Conservation (phyloP, 441 rosid species). For the Brassica hybrid region DNA sequence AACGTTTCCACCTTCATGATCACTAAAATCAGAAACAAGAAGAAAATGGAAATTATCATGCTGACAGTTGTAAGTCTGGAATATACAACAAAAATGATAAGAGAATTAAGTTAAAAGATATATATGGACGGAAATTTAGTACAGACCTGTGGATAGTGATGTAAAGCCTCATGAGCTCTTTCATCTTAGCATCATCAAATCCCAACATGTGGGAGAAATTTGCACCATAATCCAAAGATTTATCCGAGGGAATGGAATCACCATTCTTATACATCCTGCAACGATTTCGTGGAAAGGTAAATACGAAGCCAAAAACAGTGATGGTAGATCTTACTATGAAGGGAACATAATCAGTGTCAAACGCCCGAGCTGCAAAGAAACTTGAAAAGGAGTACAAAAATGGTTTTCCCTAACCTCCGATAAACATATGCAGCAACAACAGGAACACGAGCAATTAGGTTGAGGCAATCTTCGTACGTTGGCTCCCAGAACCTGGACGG, state of each 20-base stretch:
- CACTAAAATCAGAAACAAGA: conserved; percentile 58
- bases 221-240: conserved; percentile 92
- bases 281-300: conserved; percentile 16
- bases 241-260: conserved; percentile 64
- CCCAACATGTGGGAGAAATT: conserved; percentile 95
- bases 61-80: conserved; percentile 14
- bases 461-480: conserved; percentile 88
- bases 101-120: not conserved
- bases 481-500: conserved; percentile 92
- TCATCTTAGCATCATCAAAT: conserved; percentile 84
- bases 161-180: conserved; percentile 98
- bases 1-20: conserved; percentile 99
- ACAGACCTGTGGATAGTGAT: conserved; percentile 91
- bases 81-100: conserved; percentile 21
- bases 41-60: conserved; percentile 20
- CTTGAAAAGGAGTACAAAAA: conserved; percentile 1
- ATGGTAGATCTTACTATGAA: conserved; percentile 9
- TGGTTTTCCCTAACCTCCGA: conserved; percentile 63
- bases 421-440: conserved; percentile 88
- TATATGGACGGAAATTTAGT: conserved; percentile 15
- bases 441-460: conserved; percentile 89
- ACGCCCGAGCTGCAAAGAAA: conserved; percentile 21
- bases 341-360: conserved; percentile 6
- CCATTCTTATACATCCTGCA: conserved; percentile 84
- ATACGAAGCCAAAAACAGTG: conserved; percentile 10